Base-by-base conservation (phyloP, 495 filamentous ascomycete genomes). In the Aspergillus sparsus region DNA sequence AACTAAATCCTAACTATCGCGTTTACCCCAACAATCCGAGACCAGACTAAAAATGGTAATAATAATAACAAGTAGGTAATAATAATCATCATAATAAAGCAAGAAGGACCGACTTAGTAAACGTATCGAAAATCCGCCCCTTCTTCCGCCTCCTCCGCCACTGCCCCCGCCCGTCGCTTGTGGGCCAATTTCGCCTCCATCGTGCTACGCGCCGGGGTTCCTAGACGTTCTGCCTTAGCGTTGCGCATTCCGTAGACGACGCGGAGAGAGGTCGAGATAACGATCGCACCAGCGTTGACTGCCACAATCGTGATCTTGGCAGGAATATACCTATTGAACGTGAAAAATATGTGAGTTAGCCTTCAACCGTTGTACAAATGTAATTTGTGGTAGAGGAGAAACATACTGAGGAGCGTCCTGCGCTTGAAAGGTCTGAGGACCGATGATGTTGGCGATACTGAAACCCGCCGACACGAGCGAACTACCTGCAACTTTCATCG, bases 301-400 rank as follows among this genome's bases (percentile, higher is more conserved):
- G 75, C 79, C 21, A 85, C 68, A 9, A 87, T 73, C 0, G 83
- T 77, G 34, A 87, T 79, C 68, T 88, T 89, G 2, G 86, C 86
- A 0, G 85, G 86, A 13, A 76, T 57, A 16, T 74, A 74, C 1
- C 67, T 73, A 34, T 27, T 27, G 21, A 27, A 27, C 21, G 21
- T 27, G 21, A 27, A 27, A 3, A 27, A 27, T 27, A 27, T 36
- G 27, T 11, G n/a, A 36, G 37, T 46, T 56, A 55, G 55, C 50
- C 42, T 10, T 34, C 7, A 1, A 27, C 3, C 21, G 21, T 27
- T 27, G 21, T 27, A 27, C 21, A 3, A 27, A 27, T 27, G 21
- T 27, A 1, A 27, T 27, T 27, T 27, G 21, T 27, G 21, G 18
- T 33, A 15, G 18, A 31, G 0, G 15, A 13, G 18, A 21, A 15